Base-by-base conservation (phyloP, 2,329 filamentous ascomycete genomes). In the Nectriaceae sp. region DNA sequence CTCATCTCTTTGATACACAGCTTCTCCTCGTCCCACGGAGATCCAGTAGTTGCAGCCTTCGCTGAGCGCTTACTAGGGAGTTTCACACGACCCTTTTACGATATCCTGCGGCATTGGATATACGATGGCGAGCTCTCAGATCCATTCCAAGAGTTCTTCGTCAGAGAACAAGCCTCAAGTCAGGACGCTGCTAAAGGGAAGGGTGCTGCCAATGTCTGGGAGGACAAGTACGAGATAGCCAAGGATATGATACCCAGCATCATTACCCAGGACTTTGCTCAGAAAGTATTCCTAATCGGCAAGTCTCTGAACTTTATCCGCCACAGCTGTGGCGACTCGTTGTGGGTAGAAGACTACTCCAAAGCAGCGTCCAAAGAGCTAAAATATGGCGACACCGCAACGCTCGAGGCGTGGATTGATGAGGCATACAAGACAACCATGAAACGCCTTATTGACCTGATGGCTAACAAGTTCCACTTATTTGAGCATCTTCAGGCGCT, bases 241-340 rank as follows among this genome's bases (percentile, higher is more conserved):
- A 80, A 88, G 49, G 79, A 82, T 40, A 94, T 97, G 88, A 85
- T 97, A 20, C 94, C 94, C 0, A 92, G 87, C 36, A 97, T 97
- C 63, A 91, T 97, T 59, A 95, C 90, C 0, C 80, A 88, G 38
- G 92, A 96, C 52, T 97, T 99, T 70, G 91, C 94, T 0, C 90
- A 94, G 59, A 97, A 97, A 65, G 90, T 99, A 5, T 97, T 97
- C 62, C 75, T 99, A 6, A 99, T 99, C 60, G 94, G 94, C 47
- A 99, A 99, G 69, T 96, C 92, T 4, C 79, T 99, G 46, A 99
- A 99, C 70, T 99, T 99, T 70, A 97, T 99, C 66, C 87, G 94
- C 20, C 92, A 97, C 69, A 93, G 91, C 58, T 99, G 94, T 66
- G 88, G 88, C 8, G 95, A 99, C 67, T 90, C 91, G 20, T 84